phyloP scores from a whole-genome alignment of 1,139 yeast genomes.

The Lodderomyces metapsilosis region DNA sequence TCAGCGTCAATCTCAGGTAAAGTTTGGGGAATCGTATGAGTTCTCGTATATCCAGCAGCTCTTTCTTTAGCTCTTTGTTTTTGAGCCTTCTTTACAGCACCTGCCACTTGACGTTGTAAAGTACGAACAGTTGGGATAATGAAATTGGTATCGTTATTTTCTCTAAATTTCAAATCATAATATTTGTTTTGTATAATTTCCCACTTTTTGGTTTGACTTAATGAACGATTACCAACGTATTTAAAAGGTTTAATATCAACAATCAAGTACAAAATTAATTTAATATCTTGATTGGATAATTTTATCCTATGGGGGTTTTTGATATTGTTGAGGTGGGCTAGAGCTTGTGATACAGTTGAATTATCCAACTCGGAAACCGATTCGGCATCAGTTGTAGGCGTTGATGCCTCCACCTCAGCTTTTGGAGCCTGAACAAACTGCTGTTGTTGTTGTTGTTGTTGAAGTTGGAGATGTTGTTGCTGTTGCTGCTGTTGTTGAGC shows the following conservation, averaged over 20 bases:
- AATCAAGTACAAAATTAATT: conserved; percentile 30
- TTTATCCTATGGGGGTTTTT: conserved; percentile 24
- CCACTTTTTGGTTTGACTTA: conserved; percentile 39
- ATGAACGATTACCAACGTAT: conserved; percentile 34
- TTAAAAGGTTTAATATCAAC: conserved; percentile 36
- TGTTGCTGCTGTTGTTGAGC: neutral
- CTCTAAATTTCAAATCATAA: conserved; percentile 19
- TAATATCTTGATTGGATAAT: conserved; percentile 28
- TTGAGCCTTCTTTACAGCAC: conserved; percentile 33
- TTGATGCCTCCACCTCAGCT: neutral
- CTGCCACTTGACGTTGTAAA: conserved; percentile 35
- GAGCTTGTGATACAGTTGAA: conserved; percentile 3
- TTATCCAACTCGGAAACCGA: conserved; percentile 1
- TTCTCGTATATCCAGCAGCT: conserved; percentile 9
- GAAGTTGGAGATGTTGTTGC: conserved; percentile 1
- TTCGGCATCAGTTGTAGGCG: conserved; percentile 3
- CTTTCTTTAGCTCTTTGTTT: conserved; percentile 17
- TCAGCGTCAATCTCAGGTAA: conserved; percentile 16
- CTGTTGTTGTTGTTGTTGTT: conserved; percentile 4
- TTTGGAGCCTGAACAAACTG: neutral
- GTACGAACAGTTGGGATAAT: conserved; percentile 38
- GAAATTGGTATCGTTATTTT: conserved; percentile 12
- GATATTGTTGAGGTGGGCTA: conserved; percentile 8
- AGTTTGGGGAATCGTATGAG: conserved; percentile 14
- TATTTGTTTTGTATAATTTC: conserved; percentile 30